Evolutionary conservation across 495 filamentous ascomycete species (phyloP).

Genomic region (Bacidia gigantensis): DNA sequence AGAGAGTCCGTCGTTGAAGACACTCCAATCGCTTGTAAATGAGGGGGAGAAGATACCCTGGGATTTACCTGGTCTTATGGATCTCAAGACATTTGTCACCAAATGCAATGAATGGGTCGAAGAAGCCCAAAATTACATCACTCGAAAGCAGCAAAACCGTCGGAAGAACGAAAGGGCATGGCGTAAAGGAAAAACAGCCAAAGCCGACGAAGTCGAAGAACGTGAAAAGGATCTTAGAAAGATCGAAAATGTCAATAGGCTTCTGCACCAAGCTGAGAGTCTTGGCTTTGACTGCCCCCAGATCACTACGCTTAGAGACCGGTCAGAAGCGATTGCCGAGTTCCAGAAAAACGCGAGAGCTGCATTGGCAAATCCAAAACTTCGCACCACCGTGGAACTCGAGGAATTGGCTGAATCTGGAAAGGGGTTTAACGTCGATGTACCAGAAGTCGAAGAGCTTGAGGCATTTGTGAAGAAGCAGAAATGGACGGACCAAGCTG

Average conservation of each 20-base stretch:
- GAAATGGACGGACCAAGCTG: constrained; percentile 75
- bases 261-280: constrained; percentile 72
- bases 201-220: constrained; percentile 74
- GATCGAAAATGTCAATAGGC: constrained; percentile 73
- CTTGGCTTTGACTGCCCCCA: constrained; percentile 92
- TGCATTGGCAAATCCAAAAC: constrained; percentile 48
- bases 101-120: constrained; percentile 97
- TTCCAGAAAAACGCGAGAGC: constrained; percentile 68
- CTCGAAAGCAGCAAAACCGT: constrained; percentile 94
- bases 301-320: constrained; percentile 75
- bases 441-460: constrained; percentile 79
- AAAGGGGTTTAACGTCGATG: constrained; percentile 82
- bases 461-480: constrained; percentile 69
- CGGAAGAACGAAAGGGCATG: constrained; percentile 93
- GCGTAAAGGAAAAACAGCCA: constrained; percentile 59
- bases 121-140: constrained; percentile 91
- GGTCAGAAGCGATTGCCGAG: constrained; percentile 69
- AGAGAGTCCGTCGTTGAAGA: constrained; percentile 71
- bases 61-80: constrained; percentile 69
- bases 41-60: constrained; percentile 98
- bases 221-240: constrained; percentile 78
- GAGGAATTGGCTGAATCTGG: constrained; percentile 82
- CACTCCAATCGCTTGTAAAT: constrained; percentile 66
- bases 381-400: constrained; percentile 55
- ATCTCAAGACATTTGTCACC: constrained; percentile 79